A percentile compares a stretch with the other conserved stretches of the same genome.
These are phyloP conservation scores for Periconia sp. DNA, from an alignment of 2,329 filamentous ascomycete genomes.

Conservation along the genomic window DNA sequence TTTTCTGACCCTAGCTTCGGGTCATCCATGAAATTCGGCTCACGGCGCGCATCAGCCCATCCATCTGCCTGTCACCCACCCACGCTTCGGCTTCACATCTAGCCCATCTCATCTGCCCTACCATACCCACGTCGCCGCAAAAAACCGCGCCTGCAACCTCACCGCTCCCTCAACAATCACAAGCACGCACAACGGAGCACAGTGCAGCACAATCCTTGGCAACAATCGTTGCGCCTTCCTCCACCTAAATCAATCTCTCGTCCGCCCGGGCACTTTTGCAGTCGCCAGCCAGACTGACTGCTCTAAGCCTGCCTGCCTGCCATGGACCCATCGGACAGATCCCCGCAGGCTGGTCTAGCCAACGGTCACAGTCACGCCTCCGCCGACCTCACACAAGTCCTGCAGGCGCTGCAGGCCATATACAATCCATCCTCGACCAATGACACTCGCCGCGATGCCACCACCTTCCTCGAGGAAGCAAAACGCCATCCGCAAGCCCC, in stretches of 20 bases:
- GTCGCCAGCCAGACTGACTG: not conserved
- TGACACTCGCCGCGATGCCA: conserved; percentile 77
- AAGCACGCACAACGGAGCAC: not conserved
- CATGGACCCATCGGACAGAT: conserved; percentile 30
- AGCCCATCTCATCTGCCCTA: not conserved
- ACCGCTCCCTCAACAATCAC: not conserved
- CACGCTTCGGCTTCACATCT: not conserved
- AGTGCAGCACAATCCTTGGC: not conserved
- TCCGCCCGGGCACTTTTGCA: not conserved
- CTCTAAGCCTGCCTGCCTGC: conserved; percentile 21
- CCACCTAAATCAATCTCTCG: not conserved
- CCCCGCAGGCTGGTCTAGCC: conserved; percentile 26
- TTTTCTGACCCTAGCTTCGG: not conserved
- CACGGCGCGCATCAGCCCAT: not conserved
- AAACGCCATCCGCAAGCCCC: conserved; percentile 80
- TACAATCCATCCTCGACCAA: conserved; percentile 83
- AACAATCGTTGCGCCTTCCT: not conserved
- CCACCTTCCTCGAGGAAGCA: conserved; percentile 80
- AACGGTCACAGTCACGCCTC: conserved; percentile 17
- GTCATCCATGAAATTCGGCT: not conserved
- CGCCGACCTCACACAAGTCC: conserved; percentile 64
- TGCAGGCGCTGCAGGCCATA: conserved; percentile 83
- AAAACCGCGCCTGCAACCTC: not conserved
- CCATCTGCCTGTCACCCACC: not conserved
- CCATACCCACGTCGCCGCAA: not conserved